Evolutionary conservation across 108 stramenopile species (phyloP), one percentile per base, ranked within the genome.

Genomic region (Nitzschia inconspicua): DNA sequence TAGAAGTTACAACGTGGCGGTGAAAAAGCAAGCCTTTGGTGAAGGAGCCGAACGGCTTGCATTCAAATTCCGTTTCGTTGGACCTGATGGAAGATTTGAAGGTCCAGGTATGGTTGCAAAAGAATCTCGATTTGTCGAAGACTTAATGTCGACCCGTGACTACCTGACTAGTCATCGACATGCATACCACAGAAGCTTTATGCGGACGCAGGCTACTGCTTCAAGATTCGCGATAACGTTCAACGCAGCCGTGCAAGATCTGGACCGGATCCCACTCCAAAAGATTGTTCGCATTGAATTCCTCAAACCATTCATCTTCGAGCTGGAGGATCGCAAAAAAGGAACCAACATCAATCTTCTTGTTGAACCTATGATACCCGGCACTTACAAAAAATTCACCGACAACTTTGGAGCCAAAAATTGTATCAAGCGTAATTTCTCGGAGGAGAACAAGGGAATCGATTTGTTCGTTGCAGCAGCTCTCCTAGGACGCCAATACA

Each of bases 21-120:
- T 76, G 51, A 83, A 83, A 47, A 55, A 63, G n/a, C 47, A 63
- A 26, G 50, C 43, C 23, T 83, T 79, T 52, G 72, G 78, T 1
- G 75, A 79, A 60, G 82, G 82, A 18, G 82, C 75, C 0, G 82
- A 83, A 57, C 71, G 82, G 1, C 51, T 79, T 20, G 78, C 68
- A 10, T 57, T 56, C 3, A 68, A 73, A 43, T 75, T 79, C 22
- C 72, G 73, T 22, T 76, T 64, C 47, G 36, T 83, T 18, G 78
- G 78, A 42, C 31, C 72, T 19, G 18, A 73, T 24, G 72, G 68
- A 31, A 47, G 48, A 2, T 76, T 68, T 22, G 47, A 52, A 24
- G 78, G 78, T 3, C 69, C 71, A 3, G 30, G 18, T 0, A 72
- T 73, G 74, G 82, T 83, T 13, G 82, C 82, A 6, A 83, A 79